Evolutionary conservation across 345 rosid genomes (phyloP).

Genomic region (Erysimum cheiranthoides): DNA sequence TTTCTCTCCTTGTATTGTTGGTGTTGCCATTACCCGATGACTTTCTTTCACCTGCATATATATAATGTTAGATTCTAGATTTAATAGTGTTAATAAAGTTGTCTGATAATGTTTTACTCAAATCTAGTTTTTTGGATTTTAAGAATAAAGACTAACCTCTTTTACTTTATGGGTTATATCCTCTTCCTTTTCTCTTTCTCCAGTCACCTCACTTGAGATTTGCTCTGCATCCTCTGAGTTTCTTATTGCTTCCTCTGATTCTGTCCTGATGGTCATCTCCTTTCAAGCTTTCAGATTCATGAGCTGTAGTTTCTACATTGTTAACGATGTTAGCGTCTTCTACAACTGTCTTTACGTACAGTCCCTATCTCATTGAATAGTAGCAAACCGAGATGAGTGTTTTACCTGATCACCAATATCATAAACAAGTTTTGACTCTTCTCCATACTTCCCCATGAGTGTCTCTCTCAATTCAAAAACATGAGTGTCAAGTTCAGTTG

Average conservation of each 20-base stretch:
- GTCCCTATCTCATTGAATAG: too few relatives aligned
- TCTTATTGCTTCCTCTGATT: background rate
- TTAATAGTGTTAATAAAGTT: background rate
- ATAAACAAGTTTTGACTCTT: constrained; percentile 81
- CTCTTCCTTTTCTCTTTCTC: too few relatives aligned
- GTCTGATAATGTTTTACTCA: background rate
- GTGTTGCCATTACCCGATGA: background rate
- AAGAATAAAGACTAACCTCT: background rate
- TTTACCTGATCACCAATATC: constrained; percentile 85
- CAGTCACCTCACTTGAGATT: too few relatives aligned
- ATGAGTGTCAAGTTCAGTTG: too few relatives aligned
- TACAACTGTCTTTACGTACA: background rate
- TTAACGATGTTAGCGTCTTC: background rate
- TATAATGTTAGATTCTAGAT: background rate
- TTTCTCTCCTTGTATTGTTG: background rate
- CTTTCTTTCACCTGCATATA: constrained; percentile 6
- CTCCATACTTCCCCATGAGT: constrained; percentile 76
- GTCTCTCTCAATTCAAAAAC: constrained; percentile 88
- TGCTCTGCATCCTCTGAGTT: constrained; percentile 9
- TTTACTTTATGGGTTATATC: too few relatives aligned
- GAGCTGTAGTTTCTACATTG: constrained; percentile 10
- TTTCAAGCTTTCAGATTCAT: constrained; percentile 21
- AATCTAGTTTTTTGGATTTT: background rate
- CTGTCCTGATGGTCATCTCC: background rate
- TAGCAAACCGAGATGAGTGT: too few relatives aligned